phyloP scores from a whole-genome alignment of 1,284 basidiomycete genomes.

The Limonomyces culmigenus region DNA sequence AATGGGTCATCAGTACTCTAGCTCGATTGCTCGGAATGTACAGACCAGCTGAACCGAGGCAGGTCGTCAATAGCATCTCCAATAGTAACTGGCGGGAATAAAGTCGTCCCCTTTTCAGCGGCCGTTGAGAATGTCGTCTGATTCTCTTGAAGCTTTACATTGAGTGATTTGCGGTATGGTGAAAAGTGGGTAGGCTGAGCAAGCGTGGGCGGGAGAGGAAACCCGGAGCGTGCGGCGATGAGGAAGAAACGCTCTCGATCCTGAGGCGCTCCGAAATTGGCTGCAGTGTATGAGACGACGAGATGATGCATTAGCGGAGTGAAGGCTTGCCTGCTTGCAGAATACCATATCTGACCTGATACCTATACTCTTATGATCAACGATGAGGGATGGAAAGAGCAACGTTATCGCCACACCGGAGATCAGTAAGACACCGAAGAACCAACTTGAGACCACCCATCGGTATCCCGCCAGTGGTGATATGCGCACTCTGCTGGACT shows the following conservation, averaged over 20 bases:
- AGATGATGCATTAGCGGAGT: no score
- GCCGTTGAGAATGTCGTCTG: slow-evolving; percentile 10
- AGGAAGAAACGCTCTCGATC: slow-evolving; percentile 52
- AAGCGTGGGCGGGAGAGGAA: slow-evolving; percentile 39
- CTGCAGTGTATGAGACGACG: no score
- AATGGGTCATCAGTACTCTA: no score
- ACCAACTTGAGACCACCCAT: slow-evolving; percentile 56
- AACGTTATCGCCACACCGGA: no score
- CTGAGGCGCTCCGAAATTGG: slow-evolving; percentile 64
- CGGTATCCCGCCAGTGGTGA: slow-evolving; percentile 43
- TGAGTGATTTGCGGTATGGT: no score
- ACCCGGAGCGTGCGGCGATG: slow-evolving; percentile 34
- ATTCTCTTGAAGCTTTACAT: neutral
- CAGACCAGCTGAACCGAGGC: slow-evolving; percentile 51
- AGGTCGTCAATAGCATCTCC: slow-evolving; percentile 52
- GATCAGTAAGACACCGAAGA: slow-evolving; percentile 31
- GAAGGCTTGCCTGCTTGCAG: slow-evolving; percentile 55
- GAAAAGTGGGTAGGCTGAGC: slow-evolving; percentile 58
- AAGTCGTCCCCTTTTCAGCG: slow-evolving; percentile 30
- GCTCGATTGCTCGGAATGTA: no score
- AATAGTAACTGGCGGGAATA: slow-evolving; percentile 36
- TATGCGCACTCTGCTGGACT: slow-evolving; percentile 17
- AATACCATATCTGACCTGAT: slow-evolving; percentile 45
- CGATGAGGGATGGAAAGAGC: no score
- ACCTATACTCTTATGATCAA: slow-evolving; percentile 22